These are phyloP conservation scores for Castanopsis chinensis DNA, from an alignment of 306 rosid genomes.

Conservation along the genomic window DNA sequence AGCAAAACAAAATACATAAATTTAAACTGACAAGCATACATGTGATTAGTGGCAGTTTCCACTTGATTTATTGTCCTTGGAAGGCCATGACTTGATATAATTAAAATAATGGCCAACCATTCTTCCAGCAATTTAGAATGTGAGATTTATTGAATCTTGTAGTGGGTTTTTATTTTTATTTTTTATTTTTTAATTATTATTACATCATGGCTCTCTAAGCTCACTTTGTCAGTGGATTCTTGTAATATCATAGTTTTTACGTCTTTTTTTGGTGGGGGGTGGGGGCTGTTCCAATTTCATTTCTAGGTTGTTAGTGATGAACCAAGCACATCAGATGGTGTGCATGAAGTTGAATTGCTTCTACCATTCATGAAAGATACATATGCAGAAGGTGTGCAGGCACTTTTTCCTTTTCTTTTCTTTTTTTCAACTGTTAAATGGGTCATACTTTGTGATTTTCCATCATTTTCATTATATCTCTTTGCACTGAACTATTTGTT, in stretches of 20 bases:
- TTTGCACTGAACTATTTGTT: constrained; percentile 18
- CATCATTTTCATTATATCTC: constrained; percentile 9
- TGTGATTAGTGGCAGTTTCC: background rate
- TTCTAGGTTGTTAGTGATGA: constrained; percentile 59
- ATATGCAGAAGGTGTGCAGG: constrained; percentile 51
- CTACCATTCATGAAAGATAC: constrained; percentile 52
- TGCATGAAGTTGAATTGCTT: constrained; percentile 81
- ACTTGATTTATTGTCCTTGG: background rate
- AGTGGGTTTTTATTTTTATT: background rate
- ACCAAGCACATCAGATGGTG: constrained; percentile 46
- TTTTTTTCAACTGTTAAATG: background rate
- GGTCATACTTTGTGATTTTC: constrained; percentile 4
- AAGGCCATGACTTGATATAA: background rate
- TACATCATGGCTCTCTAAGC: background rate
- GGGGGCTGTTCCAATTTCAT: constrained; percentile 3
- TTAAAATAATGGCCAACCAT: background rate
- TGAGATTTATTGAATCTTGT: background rate
- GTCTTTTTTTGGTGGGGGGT: background rate
- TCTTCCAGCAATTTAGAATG: background rate
- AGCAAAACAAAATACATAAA: background rate
- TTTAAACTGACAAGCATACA: background rate
- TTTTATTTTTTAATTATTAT: background rate
- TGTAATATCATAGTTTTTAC: constrained; percentile 8
- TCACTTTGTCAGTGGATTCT: constrained; percentile 12
- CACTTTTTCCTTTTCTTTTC: background rate